Evolutionary conservation across 768 basidiomycete genomes (phyloP), one percentile per base, ranked within the genome.

Genomic region (Hypsizygus marmoreus): DNA sequence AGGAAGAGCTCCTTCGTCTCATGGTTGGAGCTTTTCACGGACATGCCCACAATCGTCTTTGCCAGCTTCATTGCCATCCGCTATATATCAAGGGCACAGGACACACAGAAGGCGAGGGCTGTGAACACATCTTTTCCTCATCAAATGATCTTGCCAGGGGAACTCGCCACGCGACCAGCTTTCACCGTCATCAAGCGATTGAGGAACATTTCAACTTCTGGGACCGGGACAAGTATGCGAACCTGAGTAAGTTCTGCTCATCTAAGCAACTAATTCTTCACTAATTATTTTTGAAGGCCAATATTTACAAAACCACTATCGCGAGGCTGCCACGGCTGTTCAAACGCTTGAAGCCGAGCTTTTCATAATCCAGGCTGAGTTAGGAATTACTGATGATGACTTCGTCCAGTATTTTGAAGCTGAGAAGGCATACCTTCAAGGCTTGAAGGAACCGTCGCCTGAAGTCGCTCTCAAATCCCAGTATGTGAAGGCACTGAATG

Each of bases 141-240:
- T 55, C 58, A 17, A 65, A 65, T 43, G 47, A 34, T 1, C 39
- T 60, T 19, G 60, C 62, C 6, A 12, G 29, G 22, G 37, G 41
- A 6, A 54, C 51, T 34, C 43, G 45, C n/a, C 46, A 58, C 34
- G 19, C 54, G 2, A 44, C 39, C 14, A 14, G 13, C 6, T 66
- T 58, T 29, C 61, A 62, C 39, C 49, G 48, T 10, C 49, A 43
- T 11, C 63, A 59, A 43, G 28, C 29, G 3, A 65, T 65, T 35
- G 41, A 37, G 9, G 43, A 45, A 39, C 33, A 29, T 53, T 52
- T 38, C 22, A 24, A 37, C 12, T 38, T 36, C 11, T 49, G 47
- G 47, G 42, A 43, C 38, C 6, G 16, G 12, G 60, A 65, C 16
- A 59, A 50, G 11, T 64, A 56, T 40, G 42, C 37, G 22, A 54